These are phyloP conservation scores for Mallotus japonicus DNA, from an alignment of 441 rosid genomes.

Conservation along the genomic window DNA sequence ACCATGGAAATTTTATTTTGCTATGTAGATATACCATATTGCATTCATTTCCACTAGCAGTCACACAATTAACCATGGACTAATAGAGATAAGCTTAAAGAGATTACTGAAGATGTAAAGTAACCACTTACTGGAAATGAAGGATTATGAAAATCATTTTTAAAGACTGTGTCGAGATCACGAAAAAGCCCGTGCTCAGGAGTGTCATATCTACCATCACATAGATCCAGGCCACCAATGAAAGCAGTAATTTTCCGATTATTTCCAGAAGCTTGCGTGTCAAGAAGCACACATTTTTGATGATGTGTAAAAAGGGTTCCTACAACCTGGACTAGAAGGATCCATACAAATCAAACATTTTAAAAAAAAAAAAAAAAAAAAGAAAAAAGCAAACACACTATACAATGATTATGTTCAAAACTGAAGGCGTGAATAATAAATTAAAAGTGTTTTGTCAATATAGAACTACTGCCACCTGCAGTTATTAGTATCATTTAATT, in stretches of 20 bases:
- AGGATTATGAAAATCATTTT: conserved; percentile 67
- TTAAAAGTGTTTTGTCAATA: neutral
- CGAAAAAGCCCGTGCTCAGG: conserved; percentile 65
- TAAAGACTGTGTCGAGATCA: conserved; percentile 57
- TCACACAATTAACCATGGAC: neutral
- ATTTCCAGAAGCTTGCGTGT: conserved; percentile 58
- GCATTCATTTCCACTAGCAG: neutral
- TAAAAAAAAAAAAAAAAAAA: conserved; percentile 14
- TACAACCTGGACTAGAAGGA: conserved; percentile 64
- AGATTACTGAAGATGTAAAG: neutral
- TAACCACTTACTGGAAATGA: conserved; percentile 54
- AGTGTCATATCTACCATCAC: conserved; percentile 83
- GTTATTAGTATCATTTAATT: neutral
- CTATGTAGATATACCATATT: neutral
- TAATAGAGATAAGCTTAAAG: neutral
- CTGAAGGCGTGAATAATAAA: too few species aligned
- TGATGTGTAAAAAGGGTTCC: conserved; percentile 81
- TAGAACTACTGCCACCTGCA: neutral
- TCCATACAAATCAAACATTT: conserved; percentile 8
- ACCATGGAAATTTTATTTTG: neutral
- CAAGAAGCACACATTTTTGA: conserved; percentile 74
- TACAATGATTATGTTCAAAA: neutral
- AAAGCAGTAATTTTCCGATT: conserved; percentile 68
- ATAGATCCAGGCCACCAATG: conserved; percentile 75
- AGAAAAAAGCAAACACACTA: neutral